These are phyloP conservation scores for Protostelium mycophagum DNA, from an alignment of 78 protist genomes.

Conservation along the genomic window DNA sequence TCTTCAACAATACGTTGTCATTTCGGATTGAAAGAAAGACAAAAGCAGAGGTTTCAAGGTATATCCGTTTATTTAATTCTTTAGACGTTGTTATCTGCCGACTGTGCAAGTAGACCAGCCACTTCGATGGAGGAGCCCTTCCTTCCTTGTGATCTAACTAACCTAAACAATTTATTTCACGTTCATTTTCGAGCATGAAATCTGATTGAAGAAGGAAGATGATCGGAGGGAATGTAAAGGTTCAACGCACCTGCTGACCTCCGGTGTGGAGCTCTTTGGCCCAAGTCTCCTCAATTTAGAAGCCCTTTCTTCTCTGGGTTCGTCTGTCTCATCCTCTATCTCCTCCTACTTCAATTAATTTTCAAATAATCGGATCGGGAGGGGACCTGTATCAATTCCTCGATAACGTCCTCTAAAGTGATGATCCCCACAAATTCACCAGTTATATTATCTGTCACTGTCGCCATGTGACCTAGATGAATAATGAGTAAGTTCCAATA, in stretches of 20 bases:
- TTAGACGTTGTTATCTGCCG: not conserved
- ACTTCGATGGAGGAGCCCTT: slow-evolving; percentile 2
- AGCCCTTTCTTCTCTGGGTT: not conserved
- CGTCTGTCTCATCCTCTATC: not conserved
- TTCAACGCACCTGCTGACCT: too few relatives aligned
- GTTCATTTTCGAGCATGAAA: too few relatives aligned
- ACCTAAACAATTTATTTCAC: not conserved
- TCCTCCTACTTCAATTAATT: too few relatives aligned
- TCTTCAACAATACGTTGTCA: too few relatives aligned
- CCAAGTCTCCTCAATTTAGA: not conserved
- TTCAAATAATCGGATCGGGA: too few relatives aligned
- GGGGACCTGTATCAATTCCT: slow-evolving; percentile 8
- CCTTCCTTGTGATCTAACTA: not conserved
- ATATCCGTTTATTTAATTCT: too few relatives aligned
- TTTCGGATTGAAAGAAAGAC: too few relatives aligned
- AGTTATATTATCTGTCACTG: not conserved
- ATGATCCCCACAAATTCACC: slow-evolving; percentile 3
- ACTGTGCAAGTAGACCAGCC: not conserved
- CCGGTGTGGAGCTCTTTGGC: not conserved
- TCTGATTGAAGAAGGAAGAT: too few relatives aligned
- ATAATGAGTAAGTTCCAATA: not conserved
- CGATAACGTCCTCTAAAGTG: slow-evolving; percentile 29
- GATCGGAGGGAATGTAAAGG: too few relatives aligned
- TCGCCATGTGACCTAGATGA: slow-evolving; percentile 21
- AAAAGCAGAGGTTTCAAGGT: too few relatives aligned